These are phyloP conservation scores for Croton setiger DNA, from an alignment of 441 rosid genomes.

Conservation along the genomic window DNA sequence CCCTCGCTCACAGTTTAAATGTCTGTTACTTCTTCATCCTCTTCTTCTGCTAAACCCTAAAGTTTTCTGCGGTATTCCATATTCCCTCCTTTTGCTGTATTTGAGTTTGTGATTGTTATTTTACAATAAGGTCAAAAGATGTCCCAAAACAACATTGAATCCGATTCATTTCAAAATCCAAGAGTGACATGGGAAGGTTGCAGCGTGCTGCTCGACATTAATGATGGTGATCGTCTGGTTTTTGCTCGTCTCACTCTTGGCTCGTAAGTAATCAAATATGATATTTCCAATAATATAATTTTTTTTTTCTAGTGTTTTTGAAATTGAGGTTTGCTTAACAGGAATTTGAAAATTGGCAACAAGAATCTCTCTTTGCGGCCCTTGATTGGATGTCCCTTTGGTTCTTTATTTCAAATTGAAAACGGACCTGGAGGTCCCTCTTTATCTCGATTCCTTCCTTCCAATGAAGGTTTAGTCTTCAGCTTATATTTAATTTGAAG, in stretches of 20 bases:
- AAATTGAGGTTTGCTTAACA: constrained; percentile 17
- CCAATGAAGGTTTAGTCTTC: constrained; percentile 41
- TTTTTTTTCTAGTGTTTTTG: neutral
- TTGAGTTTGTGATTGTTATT: neutral
- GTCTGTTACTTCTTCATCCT: neutral
- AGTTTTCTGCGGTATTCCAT: neutral
- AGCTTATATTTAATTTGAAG: neutral
- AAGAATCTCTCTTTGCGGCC: constrained; percentile 57
- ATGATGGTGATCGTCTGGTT: constrained; percentile 88
- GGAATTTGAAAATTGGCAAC: constrained; percentile 70
- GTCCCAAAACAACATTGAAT: constrained; percentile 9
- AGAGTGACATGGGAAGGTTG: constrained; percentile 85
- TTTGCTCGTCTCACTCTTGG: constrained; percentile 76
- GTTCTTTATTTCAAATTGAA: constrained; percentile 75
- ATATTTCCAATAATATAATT: neutral
- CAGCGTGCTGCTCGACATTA: constrained; percentile 88
- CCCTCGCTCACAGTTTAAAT: neutral
- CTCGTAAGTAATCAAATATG: constrained; percentile 42
- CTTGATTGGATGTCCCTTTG: constrained; percentile 76
- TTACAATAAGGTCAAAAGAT: neutral
- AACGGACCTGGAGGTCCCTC: constrained; percentile 52
- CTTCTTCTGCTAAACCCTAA: constrained; percentile 15
- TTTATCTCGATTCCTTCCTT: constrained; percentile 46
- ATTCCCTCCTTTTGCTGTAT: neutral
- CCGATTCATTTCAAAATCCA: constrained; percentile 27